phyloP scores from a whole-genome alignment of 441 rosid species.

The Arabidopsis hybrid region DNA sequence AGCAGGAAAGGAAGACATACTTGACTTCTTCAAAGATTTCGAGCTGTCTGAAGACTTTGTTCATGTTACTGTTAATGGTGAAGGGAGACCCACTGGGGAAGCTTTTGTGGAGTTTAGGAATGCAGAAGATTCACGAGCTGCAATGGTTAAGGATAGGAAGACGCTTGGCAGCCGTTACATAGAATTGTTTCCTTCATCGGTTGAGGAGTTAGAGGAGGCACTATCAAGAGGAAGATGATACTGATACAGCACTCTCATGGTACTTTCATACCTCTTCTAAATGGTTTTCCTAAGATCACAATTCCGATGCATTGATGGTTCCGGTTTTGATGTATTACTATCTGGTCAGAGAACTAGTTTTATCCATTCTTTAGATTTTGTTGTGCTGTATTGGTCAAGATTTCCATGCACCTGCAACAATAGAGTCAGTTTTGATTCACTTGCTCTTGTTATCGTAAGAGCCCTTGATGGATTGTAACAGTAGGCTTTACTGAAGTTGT shows the following conservation, averaged over 20 bases:
- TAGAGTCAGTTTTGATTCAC: conserved; percentile 29
- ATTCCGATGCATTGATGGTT: conserved; percentile 23
- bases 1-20: conserved; percentile 88
- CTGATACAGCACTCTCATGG: conserved; percentile 46
- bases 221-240: conserved; percentile 65
- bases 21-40: conserved; percentile 87
- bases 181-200: conserved; percentile 84
- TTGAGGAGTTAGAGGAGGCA: conserved; percentile 79
- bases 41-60: conserved; percentile 69
- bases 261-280: not conserved
- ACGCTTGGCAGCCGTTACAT: conserved; percentile 93
- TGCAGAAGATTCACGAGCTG: conserved; percentile 81
- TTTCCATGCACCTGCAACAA: conserved; percentile 16
- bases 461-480: conserved; percentile 34
- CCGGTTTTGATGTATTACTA: conserved; percentile 28
- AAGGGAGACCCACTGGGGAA: conserved; percentile 95
- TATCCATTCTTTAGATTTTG: conserved; percentile 28
- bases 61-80: conserved; percentile 71
- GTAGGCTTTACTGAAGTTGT: conserved; percentile 24
- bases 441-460: conserved; percentile 20
- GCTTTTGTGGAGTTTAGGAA: conserved; percentile 86
- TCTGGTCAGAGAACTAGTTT: conserved; percentile 33
- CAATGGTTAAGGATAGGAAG: conserved; percentile 94
- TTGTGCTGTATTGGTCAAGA: conserved; percentile 25
- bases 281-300: conserved; percentile 15